A percentile compares a stretch with the other conserved stretches of the same genome.
Evolutionary conservation across 2,329 filamentous ascomycete genomes (phyloP).

Genomic region (Scytalidium lignicola): DNA sequence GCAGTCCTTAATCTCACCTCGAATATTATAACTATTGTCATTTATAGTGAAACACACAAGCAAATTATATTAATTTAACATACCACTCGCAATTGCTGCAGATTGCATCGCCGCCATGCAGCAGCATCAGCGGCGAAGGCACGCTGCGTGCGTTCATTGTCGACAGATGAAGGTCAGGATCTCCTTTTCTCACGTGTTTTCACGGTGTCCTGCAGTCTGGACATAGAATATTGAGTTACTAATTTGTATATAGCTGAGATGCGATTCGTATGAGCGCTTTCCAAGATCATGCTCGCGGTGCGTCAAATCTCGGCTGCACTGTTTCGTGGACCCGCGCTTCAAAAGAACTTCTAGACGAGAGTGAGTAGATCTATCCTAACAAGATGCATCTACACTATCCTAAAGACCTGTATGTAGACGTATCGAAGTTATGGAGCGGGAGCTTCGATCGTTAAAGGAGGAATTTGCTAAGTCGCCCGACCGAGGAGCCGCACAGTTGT

Average conservation of each 20-base stretch:
- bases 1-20: too few species aligned
- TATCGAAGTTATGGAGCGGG: neutral
- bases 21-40: too few species aligned
- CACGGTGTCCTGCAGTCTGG: neutral
- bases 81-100: too few species aligned
- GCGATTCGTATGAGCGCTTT: neutral
- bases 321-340: neutral
- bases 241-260: neutral
- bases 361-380: neutral
- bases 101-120: neutral
- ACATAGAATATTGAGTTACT: neutral
- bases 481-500: too few species aligned
- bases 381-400: neutral
- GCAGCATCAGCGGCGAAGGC: neutral
- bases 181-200: too few species aligned
- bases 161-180: constrained; percentile 1
- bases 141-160: constrained; percentile 1
- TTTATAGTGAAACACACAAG: too few species aligned
- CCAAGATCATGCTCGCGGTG: neutral
- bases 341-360: neutral
- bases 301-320: neutral
- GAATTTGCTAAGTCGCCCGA: too few species aligned
- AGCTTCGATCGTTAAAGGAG: neutral
- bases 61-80: too few species aligned
- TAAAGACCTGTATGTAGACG: neutral